phyloP scores from a whole-genome alignment of 2,329 filamentous ascomycete species.

The Westerdykella sp. region DNA sequence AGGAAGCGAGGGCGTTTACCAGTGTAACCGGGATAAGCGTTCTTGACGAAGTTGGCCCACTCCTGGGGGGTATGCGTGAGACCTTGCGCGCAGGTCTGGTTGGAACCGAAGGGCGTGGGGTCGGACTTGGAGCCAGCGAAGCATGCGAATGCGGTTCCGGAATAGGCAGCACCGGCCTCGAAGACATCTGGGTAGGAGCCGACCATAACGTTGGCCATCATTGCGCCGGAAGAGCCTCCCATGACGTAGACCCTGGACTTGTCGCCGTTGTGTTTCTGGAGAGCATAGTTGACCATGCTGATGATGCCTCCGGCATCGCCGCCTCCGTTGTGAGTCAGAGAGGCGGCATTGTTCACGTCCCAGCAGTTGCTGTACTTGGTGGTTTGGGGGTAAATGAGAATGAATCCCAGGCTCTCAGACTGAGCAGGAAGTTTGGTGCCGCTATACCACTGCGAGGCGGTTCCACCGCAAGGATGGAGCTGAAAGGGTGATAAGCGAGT shows the following conservation, averaged over 20 bases:
- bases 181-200: constrained; percentile 26
- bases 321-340: constrained; percentile 51
- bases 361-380: constrained; percentile 49
- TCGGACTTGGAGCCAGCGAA: constrained; percentile 41
- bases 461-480: constrained; percentile 26
- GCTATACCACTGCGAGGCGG: constrained; percentile 32
- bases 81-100: constrained; percentile 51
- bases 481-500: constrained; percentile 2
- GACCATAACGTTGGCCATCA: constrained; percentile 12
- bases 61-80: constrained; percentile 33
- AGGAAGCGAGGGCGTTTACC: constrained; percentile 2
- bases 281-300: constrained; percentile 53
- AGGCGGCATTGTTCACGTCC: constrained; percentile 51
- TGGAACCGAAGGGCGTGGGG: constrained; percentile 7
- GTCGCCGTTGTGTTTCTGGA: constrained; percentile 49
- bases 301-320: constrained; percentile 52
- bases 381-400: constrained; percentile 53
- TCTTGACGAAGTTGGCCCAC: constrained; percentile 6
- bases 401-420: constrained; percentile 48
- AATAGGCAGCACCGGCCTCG: constrained; percentile 12
- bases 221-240: constrained; percentile 38
- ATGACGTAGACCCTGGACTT: constrained; percentile 46
- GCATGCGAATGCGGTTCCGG: constrained; percentile 13
- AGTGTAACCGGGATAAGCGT: constrained; percentile 8
- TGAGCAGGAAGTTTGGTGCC: constrained; percentile 10